A percentile compares a stretch with the other conserved stretches of the same genome.
Evolutionary conservation across 2,329 filamentous ascomycete genomes (phyloP).

Genomic region (Cercospora canescens): DNA sequence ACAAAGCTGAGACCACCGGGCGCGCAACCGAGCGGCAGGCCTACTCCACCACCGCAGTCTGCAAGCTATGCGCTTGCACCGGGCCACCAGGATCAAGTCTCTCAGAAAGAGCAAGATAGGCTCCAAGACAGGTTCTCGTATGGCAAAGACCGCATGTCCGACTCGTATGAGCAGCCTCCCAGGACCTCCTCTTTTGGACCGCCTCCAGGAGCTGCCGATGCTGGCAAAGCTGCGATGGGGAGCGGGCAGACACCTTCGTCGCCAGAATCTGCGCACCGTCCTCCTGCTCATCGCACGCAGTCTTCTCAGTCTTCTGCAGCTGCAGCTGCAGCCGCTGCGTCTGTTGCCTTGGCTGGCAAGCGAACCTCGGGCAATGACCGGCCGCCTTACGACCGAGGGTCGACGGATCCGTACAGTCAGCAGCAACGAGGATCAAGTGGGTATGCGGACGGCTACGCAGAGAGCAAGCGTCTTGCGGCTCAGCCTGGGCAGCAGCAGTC

Average conservation of each 20-base stretch:
- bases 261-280: conserved; percentile 50
- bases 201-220: conserved; percentile 45
- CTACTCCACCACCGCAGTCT: conserved; percentile 44
- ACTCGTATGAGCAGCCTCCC: conserved; percentile 39
- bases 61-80: conserved; percentile 38
- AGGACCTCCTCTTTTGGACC: conserved; percentile 43
- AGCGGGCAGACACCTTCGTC: conserved; percentile 39
- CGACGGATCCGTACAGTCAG: conserved; percentile 39
- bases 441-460: conserved; percentile 38
- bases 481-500: conserved; percentile 46
- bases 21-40: conserved; percentile 41
- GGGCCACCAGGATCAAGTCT: conserved; percentile 40
- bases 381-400: conserved; percentile 44
- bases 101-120: conserved; percentile 24
- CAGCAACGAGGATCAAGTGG: conserved; percentile 27
- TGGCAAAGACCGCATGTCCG: conserved; percentile 45
- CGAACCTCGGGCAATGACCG: conserved; percentile 44
- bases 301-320: conserved; percentile 49
- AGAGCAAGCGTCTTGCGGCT: conserved; percentile 29
- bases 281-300: conserved; percentile 51
- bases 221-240: conserved; percentile 49
- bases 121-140: conserved; percentile 48
- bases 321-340: conserved; percentile 45
- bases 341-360: conserved; percentile 41
- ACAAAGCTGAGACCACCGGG: conserved; percentile 59